phyloP scores from a whole-genome alignment of 2,329 filamentous ascomycete species.

The Thermoascus crustaceus region DNA sequence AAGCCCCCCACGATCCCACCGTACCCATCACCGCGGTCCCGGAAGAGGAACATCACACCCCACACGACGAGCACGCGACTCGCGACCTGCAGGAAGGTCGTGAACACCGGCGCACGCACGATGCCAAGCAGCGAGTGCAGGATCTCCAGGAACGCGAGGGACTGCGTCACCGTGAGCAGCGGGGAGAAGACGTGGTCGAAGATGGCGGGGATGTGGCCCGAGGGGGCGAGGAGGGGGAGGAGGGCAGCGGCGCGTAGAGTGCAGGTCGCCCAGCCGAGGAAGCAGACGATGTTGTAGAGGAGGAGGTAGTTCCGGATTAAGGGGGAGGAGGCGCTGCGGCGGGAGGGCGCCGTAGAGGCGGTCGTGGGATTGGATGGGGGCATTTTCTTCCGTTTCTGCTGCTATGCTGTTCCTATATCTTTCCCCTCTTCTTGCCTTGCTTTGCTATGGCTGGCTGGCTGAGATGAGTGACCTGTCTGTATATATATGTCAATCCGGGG shows the following conservation, averaged over 20 bases:
- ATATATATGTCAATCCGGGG: too few species aligned
- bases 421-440: too few species aligned
- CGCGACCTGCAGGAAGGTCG: constrained; percentile 83
- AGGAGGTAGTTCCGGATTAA: constrained; percentile 64
- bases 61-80: constrained; percentile 84
- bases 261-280: constrained; percentile 69
- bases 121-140: constrained; percentile 70
- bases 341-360: constrained; percentile 7
- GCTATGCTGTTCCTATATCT: too few species aligned
- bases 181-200: constrained; percentile 41
- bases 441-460: too few species aligned
- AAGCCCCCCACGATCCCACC: constrained; percentile 23
- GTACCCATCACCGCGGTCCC: constrained; percentile 57
- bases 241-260: constrained; percentile 60
- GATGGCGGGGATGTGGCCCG: constrained; percentile 31
- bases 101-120: constrained; percentile 75
- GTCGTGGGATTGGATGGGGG: constrained; percentile 11
- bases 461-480: too few species aligned
- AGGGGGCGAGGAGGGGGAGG: constrained; percentile 42
- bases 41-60: constrained; percentile 70
- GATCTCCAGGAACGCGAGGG: constrained; percentile 72
- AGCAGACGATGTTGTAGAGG: constrained; percentile 73
- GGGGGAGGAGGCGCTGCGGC: constrained; percentile 28
- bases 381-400: constrained; percentile 2
- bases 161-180: constrained; percentile 61